Base-by-base conservation (phyloP, 2,329 filamentous ascomycete species). In the Aplosporella prunicola region DNA sequence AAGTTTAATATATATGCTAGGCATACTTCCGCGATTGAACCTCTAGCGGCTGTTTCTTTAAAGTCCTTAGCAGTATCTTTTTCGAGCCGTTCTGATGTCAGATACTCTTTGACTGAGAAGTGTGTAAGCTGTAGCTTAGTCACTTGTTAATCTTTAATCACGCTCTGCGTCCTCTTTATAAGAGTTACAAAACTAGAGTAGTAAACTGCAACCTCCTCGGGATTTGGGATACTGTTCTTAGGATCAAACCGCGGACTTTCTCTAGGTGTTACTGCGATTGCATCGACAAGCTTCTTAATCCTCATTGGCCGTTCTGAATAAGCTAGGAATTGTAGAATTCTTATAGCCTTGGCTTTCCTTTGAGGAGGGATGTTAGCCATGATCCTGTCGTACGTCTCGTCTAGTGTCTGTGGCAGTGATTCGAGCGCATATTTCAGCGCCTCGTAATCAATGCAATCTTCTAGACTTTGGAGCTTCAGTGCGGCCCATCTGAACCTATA, bases 101-200 rank as follows among this genome's bases (percentile, higher is more conserved):
- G 52, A 22, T 57, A 59, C 24, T 59, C 56, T 32, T 56, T 46
- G n/a, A 59, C 55, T 14, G 55, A 59, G 33, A 53, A 58, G 36
- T 59, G 56, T 27, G 54, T 51, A 42, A 32, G 37, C 37, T 16
- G 51, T 27, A 10, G 45, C 39, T 11, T 29, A 35, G 25, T 34
- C 10, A 5, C 25, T 13, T 22, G 38, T 9, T 25, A 17, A 11
- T 35, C 2, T 5, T n/a, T 13, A 20, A n/a, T n/a, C n/a, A n/a
- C n/a, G n/a, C n/a, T n/a, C n/a, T n/a, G n/a, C n/a, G n/a, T n/a
- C n/a, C n/a, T n/a, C 5, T 16, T 16, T 8, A 16, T 15, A 14
- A 30, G 2, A 7, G 14, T 16, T 7, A 16, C 27, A 9, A 30
- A 10, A 44, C 52, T 58, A 0, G 51, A 51, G n/a, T n/a, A n/a